Base-by-base conservation (phyloP, 768 basidiomycete species). In the Polyporus arcularius region DNA sequence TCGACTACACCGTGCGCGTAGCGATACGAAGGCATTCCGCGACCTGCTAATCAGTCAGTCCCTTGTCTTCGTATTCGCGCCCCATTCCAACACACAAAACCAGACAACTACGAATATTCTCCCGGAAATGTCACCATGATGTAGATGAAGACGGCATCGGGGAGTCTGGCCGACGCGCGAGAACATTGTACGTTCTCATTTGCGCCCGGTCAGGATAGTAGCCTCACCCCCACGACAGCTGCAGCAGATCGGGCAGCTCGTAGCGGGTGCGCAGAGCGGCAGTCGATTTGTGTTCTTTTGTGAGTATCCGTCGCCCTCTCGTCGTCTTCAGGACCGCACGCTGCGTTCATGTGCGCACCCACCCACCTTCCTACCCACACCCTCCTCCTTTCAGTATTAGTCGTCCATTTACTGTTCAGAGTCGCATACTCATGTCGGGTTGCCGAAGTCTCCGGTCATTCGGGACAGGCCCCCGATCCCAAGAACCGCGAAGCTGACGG, bases 371-470 rank as follows among this genome's bases (percentile, higher is more conserved):
- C n/a, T n/a, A n/a, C n/a, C n/a, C n/a, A n/a, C n/a, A n/a, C n/a
- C n/a, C n/a, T n/a, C n/a, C n/a, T n/a, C n/a, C n/a, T n/a, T n/a
- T n/a, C n/a, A n/a, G n/a, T n/a, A n/a, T n/a, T n/a, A n/a, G n/a
- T n/a, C n/a, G n/a, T n/a, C n/a, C n/a, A n/a, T n/a, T n/a, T n/a
- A 10, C 18, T 38, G 5, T 21, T 9, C 16, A 18, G 10, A 1
- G 14, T 28, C n/a, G 11, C 1, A 1, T 4, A 16, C 38, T 55
- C 32, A 10, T 4, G 32, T 10, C 10, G 32, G 10, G 5, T 35
- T 35, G 32, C 10, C 5, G 32, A 10, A 71, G 71, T 62, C 28
- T 65, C 68, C 3, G 71, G 71, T 1, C 69, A 72, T 30, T 67
- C 68, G 0, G 67, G 63, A 14, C 71, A 70, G 40, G 57, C 45